A percentile compares a stretch with the other conserved stretches of the same genome.
phyloP scores from a whole-genome alignment of 345 rosid genomes.

The Adansonia digitata region DNA sequence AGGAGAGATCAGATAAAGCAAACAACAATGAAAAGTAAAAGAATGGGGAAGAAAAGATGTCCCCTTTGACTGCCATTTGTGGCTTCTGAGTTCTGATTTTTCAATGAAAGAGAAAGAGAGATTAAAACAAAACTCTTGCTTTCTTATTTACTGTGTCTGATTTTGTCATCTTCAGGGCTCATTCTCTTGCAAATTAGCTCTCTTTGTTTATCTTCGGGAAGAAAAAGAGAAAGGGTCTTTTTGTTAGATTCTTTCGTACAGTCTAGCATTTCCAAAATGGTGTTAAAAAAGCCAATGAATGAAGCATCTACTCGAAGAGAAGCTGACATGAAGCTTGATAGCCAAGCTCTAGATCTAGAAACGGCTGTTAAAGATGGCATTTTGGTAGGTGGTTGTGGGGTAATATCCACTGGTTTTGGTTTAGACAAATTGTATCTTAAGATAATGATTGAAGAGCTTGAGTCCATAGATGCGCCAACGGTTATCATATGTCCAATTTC shows the following conservation, averaged over 20 bases:
- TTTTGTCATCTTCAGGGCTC: background rate
- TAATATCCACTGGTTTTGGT: conserved; percentile 16
- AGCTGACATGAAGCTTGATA: conserved; percentile 37
- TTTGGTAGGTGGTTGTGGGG: conserved; percentile 51
- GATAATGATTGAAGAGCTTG: conserved; percentile 60
- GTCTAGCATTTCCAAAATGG: conserved; percentile 1
- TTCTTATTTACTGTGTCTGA: conserved; percentile 1
- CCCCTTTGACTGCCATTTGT: conserved; percentile 20
- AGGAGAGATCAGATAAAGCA: conserved; percentile 23
- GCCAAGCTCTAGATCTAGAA: conserved; percentile 67
- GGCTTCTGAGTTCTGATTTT: conserved; percentile 21
- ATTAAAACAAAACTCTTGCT: conserved; percentile 2
- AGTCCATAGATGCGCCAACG: conserved; percentile 43
- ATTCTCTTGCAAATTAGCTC: conserved; percentile 3
- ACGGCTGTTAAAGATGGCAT: conserved; percentile 72
- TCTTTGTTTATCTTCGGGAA: background rate
- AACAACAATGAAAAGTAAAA: conserved; percentile 18
- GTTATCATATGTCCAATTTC: conserved; percentile 77
- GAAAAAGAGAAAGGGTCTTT: background rate
- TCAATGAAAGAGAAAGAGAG: conserved; percentile 22
- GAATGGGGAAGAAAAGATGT: conserved; percentile 19
- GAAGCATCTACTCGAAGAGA: conserved; percentile 31
- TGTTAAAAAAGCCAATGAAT: conserved; percentile 46
- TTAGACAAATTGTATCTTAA: conserved; percentile 58
- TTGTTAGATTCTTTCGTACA: background rate